A percentile compares a stretch with the other conserved stretches of the same genome.
Evolutionary conservation across 2,329 filamentous ascomycete species (phyloP).

Genomic region (Parafenestella ontariensis): DNA sequence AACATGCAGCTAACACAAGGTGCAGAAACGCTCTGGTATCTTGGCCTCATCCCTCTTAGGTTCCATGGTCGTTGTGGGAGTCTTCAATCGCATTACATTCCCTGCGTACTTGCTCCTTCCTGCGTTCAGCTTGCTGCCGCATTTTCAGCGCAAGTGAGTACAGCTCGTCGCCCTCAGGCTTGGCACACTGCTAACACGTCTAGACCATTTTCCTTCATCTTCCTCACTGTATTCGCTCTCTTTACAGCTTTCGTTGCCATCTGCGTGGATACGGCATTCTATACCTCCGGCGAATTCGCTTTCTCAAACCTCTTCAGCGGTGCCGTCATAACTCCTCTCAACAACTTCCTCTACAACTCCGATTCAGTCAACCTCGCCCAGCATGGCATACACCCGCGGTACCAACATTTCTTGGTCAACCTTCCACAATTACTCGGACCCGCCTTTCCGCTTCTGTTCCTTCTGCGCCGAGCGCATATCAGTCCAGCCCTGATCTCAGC

Average conservation of each 20-base stretch:
- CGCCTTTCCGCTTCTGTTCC: conserved; percentile 55
- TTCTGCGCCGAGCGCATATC: conserved; percentile 56
- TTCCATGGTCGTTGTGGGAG: conserved; percentile 80
- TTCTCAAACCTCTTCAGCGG: conserved; percentile 69
- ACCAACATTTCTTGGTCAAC: conserved; percentile 60
- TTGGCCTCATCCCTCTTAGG: conserved; percentile 80
- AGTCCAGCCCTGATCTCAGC: conserved; percentile 75
- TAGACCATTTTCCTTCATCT: conserved; percentile 66
- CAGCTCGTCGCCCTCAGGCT: neutral
- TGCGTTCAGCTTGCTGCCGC: conserved; percentile 80
- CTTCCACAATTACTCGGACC: conserved; percentile 62
- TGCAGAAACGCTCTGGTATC: conserved; percentile 75
- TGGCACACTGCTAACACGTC: conserved; percentile 6
- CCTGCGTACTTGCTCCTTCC: conserved; percentile 90
- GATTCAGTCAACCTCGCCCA: conserved; percentile 57
- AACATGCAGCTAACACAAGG: conserved; percentile 40
- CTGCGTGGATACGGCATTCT: conserved; percentile 85
- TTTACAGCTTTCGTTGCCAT: conserved; percentile 76
- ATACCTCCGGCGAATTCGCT: conserved; percentile 66
- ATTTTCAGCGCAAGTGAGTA: conserved; percentile 80
- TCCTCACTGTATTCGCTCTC: conserved; percentile 69
- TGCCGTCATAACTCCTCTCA: conserved; percentile 59
- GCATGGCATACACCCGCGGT: conserved; percentile 61
- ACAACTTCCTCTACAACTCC: conserved; percentile 61
- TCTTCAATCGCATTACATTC: conserved; percentile 98